Conservation (phyloP, 805 yeast genomes). For the Jamesozyma hellenica region DNA sequence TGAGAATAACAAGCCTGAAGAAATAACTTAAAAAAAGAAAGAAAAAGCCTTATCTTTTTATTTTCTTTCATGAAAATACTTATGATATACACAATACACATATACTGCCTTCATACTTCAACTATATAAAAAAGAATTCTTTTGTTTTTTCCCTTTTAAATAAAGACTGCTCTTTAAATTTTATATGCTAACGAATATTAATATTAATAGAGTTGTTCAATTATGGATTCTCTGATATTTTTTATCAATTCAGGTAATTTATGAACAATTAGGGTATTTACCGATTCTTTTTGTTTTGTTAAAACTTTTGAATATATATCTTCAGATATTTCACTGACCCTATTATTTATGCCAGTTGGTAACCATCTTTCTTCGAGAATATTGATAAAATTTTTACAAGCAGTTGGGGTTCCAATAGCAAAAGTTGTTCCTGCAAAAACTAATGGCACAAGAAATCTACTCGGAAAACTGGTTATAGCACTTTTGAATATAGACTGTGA, state of each 20-base stretch:
- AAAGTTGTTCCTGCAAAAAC: conserved; percentile 16
- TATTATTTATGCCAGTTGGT: conserved; percentile 10
- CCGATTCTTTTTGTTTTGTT: neutral
- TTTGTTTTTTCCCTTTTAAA: too few relatives aligned
- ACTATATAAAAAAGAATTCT: too few relatives aligned
- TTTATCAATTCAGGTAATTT: neutral
- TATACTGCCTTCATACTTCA: too few relatives aligned
- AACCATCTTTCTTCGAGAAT: conserved; percentile 13
- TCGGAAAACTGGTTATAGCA: conserved; percentile 17
- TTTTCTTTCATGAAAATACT: too few relatives aligned
- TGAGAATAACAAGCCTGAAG: too few relatives aligned
- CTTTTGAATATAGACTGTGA: conserved; percentile 10
- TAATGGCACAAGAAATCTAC: conserved; percentile 17
- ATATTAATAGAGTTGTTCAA: neutral
- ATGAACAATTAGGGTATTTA: neutral
- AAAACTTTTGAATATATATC: neutral
- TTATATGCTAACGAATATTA: neutral
- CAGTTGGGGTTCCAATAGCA: conserved; percentile 18
- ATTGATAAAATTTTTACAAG: conserved; percentile 14
- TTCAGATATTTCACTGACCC: neutral
- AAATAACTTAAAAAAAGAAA: neutral
- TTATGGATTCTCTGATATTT: conserved; percentile 5
- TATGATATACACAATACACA: too few relatives aligned
- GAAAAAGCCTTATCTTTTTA: neutral
- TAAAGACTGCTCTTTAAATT: too few relatives aligned